Percentiles rank a stretch among this genome's conserved stretches.
These are phyloP conservation scores for Solanum tarijense DNA, from an alignment of 257 asterid genomes.

Conservation along the genomic window DNA sequence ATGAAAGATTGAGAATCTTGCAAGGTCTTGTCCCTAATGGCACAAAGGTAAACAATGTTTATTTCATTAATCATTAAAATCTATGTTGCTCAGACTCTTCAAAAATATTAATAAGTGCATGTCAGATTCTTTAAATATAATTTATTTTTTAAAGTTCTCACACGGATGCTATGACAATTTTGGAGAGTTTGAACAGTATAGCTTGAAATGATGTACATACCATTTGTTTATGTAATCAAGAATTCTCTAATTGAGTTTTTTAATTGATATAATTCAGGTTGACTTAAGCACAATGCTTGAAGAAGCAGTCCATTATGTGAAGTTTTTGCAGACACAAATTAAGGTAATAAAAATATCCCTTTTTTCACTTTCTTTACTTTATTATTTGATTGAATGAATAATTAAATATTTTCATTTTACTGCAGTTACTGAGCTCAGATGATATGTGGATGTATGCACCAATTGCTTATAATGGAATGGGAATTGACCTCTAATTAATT, in stretches of 20 bases:
- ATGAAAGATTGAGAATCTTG: constrained; percentile 75
- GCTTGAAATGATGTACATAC: neutral
- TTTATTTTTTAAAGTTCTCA: no score
- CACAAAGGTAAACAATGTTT: constrained; percentile 32
- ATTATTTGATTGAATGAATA: neutral
- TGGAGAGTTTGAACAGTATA: accelerated
- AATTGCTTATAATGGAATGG: constrained; percentile 77
- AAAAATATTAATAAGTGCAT: no score
- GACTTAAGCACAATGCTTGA: constrained; percentile 96
- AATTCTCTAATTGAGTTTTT: neutral
- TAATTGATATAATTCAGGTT: constrained; percentile 9
- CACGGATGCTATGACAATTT: accelerated
- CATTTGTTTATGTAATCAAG: neutral
- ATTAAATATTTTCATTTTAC: neutral
- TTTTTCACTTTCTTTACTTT: neutral
- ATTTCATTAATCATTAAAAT: neutral
- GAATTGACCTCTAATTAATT: constrained; percentile 35
- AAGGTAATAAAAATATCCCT: constrained; percentile 30
- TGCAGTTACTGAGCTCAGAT: constrained; percentile 85
- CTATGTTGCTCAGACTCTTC: no score
- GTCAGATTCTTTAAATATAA: no score
- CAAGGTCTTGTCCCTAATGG: constrained; percentile 87
- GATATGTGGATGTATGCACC: constrained; percentile 97
- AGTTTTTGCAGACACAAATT: constrained; percentile 76
- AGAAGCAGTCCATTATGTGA: constrained; percentile 86